A percentile compares a stretch with the other conserved stretches of the same genome.
Conservation (phyloP, 352 stramenopile species). For the Globisporangium takayamanum region DNA sequence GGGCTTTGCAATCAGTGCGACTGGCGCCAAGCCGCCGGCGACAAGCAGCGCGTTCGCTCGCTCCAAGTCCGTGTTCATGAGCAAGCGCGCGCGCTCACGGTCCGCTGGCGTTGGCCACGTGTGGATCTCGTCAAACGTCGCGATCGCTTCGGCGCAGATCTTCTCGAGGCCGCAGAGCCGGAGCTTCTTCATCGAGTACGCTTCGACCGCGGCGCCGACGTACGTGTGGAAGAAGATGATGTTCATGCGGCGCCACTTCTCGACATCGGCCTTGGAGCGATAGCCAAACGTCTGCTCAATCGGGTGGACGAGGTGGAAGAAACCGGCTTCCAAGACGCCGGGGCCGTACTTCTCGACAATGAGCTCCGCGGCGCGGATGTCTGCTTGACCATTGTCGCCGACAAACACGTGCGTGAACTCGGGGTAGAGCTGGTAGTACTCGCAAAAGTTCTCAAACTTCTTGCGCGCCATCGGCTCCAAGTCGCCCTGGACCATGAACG, state of each 20-base stretch:
- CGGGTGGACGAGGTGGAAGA: conserved; percentile 89
- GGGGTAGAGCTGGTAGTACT: conserved; percentile 97
- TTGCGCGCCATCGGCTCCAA: conserved; percentile 96
- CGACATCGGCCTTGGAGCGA: conserved; percentile 59
- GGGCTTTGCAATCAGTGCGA: conserved; percentile 45
- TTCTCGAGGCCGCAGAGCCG: conserved; percentile 60
- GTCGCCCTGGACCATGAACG: conserved; percentile 95
- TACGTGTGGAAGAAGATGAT: conserved; percentile 92
- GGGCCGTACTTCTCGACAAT: conserved; percentile 75
- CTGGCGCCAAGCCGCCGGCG: conserved; percentile 18
- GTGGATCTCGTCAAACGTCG: conserved; percentile 50
- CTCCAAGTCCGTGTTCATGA: conserved; percentile 63
- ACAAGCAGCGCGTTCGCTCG: conserved; percentile 60
- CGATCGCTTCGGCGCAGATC: conserved; percentile 45
- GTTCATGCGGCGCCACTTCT: conserved; percentile 79
- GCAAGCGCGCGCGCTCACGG: conserved; percentile 45
- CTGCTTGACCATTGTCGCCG: conserved; percentile 95
- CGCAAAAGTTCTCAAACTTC: conserved; percentile 92
- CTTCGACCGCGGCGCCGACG: conserved; percentile 75
- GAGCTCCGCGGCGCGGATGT: conserved; percentile 88
- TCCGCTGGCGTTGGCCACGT: conserved; percentile 49
- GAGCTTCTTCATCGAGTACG: conserved; percentile 65
- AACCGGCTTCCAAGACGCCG: conserved; percentile 65
- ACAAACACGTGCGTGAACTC: conserved; percentile 98
- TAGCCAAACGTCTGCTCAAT: conserved; percentile 84